phyloP scores from a whole-genome alignment of 805 yeast species.

The Komagataella mondaviorum region DNA sequence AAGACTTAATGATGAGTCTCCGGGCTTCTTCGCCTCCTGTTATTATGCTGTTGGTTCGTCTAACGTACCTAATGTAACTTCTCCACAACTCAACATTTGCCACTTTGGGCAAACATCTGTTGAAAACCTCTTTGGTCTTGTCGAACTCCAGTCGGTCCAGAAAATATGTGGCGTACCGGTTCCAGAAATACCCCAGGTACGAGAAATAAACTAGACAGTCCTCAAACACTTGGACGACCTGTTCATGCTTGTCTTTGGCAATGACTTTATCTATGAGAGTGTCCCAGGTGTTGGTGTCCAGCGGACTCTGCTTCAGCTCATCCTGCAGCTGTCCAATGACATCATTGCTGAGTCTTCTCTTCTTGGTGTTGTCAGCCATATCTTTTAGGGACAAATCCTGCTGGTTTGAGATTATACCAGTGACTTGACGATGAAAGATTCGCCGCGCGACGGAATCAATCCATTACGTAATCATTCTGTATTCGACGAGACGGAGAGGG shows the following conservation, averaged over 20 bases:
- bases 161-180: constrained; percentile 52
- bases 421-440: neutral
- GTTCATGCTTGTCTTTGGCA: constrained; percentile 43
- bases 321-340: constrained; percentile 47
- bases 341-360: constrained; percentile 2
- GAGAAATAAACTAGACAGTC: constrained; percentile 53
- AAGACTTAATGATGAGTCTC: constrained; percentile 63
- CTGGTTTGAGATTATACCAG: neutral
- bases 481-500: neutral
- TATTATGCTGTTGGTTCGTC: constrained; percentile 52
- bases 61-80: constrained; percentile 65
- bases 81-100: constrained; percentile 63
- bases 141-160: constrained; percentile 43
- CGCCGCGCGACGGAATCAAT: neutral
- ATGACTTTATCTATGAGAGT: constrained; percentile 34
- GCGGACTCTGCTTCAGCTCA: constrained; percentile 34
- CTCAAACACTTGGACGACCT: constrained; percentile 44
- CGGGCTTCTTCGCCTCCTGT: constrained; percentile 79
- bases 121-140: constrained; percentile 52
- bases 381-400: neutral
- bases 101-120: constrained; percentile 46
- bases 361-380: neutral
- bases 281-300: constrained; percentile 43
- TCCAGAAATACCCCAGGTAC: constrained; percentile 62
- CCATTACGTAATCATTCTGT: neutral